Base-by-base conservation (phyloP, 2,329 filamentous ascomycete species). In the Alternaria sp. region DNA sequence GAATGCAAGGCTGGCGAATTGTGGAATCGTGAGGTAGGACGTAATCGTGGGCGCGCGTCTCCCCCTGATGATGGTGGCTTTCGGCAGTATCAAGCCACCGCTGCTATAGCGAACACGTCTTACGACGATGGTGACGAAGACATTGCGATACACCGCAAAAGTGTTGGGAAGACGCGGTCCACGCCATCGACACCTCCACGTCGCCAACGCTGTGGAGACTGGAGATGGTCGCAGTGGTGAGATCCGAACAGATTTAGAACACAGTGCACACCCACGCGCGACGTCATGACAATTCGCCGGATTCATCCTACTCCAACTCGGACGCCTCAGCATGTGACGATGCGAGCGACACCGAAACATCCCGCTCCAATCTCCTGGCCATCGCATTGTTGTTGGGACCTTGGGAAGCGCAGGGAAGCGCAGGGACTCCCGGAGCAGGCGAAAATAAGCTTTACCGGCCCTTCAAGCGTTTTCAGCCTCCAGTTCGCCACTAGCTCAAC, bases 381-480 rank as follows among this genome's bases (percentile, higher is more conserved):
- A 56, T 60, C 60, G 60, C 54, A 60, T 60, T 48, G 44, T 59
- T 66, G 68, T 70, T 71, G 68, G 54, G 67, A 67, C 65, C 65
- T 68, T 71, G 68, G 54, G 62, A 67, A 60, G 61, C 61, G 64
- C 62, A n/a, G n/a, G n/a, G n/a, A n/a, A n/a, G n/a, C n/a, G n/a
- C n/a, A 60, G 37, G 59, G 55, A 46, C 54, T 59, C 49, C 57
- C 53, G 51, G 44, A 40, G 21, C 52, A 42, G 45, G 46, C 61
- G 37, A 50, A 67, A 63, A 66, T 65, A 71, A 71, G 68, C 68
- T 68, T 69, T 70, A 58, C 52, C 45, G 54, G 60, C 54, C 45
- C 37, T 56, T 45, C 54, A 33, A 62, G 62, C 62, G 56, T 67
- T 65, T 67, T 71, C 64, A 70, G 69, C 69, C 69, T 66, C 69